Conservation (phyloP, 805 yeast genomes). For the Starmera quercuum region DNA sequence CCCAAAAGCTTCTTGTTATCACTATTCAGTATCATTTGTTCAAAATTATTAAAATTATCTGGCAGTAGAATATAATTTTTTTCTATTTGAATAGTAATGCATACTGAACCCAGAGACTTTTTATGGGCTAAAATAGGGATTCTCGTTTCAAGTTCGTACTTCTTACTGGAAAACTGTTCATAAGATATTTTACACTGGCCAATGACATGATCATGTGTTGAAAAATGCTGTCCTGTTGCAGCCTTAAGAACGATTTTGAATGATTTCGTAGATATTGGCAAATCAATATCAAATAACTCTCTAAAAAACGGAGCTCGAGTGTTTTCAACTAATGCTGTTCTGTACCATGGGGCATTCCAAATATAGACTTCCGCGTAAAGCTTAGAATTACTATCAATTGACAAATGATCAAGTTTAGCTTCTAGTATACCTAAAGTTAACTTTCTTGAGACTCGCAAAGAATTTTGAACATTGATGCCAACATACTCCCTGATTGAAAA, state of each 20-base stretch:
- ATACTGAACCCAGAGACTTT: constrained; percentile 49
- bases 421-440: constrained; percentile 56
- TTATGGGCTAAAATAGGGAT: constrained; percentile 36
- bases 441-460: constrained; percentile 45
- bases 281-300: constrained; percentile 60
- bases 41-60: constrained; percentile 51
- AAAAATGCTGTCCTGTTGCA: constrained; percentile 11
- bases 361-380: constrained; percentile 65
- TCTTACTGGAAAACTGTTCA: constrained; percentile 13
- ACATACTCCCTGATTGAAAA: constrained; percentile 51
- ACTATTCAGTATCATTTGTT: constrained; percentile 47
- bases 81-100: constrained; percentile 39
- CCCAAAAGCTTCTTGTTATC: constrained; percentile 46
- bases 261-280: constrained; percentile 44
- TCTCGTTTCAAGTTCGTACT: constrained; percentile 23
- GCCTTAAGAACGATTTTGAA: constrained; percentile 41
- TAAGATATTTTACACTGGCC: constrained; percentile 12
- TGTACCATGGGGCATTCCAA: constrained; percentile 72
- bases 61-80: constrained; percentile 57
- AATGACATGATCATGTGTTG: constrained; percentile 7
- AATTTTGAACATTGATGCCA: constrained; percentile 21
- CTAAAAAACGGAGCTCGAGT: constrained; percentile 69
- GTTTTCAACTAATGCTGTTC: constrained; percentile 58
- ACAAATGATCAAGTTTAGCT: constrained; percentile 40
- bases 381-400: constrained; percentile 7